Evolutionary conservation across 2,329 filamentous ascomycete species (phyloP).

Genomic region (Ascocoryne sarcoides): DNA sequence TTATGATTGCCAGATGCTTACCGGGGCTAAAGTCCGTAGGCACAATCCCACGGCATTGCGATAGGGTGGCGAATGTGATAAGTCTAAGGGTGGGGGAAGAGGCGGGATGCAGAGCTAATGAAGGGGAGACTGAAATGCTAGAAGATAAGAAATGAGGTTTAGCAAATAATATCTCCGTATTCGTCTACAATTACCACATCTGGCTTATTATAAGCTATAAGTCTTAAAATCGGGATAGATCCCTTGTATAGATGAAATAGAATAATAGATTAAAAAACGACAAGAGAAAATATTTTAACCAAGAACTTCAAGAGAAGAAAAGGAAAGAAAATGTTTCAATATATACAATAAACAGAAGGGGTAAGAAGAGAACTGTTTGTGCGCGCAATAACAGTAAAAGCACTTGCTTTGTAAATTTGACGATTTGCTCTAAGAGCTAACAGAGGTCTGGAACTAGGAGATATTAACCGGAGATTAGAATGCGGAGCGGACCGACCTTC

Average conservation of each 20-base stretch:
- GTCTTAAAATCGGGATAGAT: neutral
- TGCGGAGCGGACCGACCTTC: neutral
- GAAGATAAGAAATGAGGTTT: neutral
- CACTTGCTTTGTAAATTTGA: neutral
- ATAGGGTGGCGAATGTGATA: neutral
- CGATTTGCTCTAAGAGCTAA: neutral
- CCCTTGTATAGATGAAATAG: neutral
- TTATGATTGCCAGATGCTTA: neutral
- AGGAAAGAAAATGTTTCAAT: neutral
- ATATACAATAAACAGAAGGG: no score
- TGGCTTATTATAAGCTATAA: neutral
- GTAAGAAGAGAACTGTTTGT: neutral
- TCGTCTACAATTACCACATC: neutral
- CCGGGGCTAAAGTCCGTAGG: neutral
- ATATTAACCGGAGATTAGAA: neutral
- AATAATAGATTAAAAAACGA: neutral
- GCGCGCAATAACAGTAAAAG: neutral
- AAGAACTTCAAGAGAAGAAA: neutral
- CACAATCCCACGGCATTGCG: neutral
- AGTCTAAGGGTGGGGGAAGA: neutral
- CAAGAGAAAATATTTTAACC: neutral
- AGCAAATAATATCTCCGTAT: neutral
- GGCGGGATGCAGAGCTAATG: neutral
- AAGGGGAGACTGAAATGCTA: neutral
- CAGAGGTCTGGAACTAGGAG: neutral